These are phyloP conservation scores for Globisporangium irregulare DNA, from an alignment of 352 stramenopile species.

Conservation along the genomic window DNA sequence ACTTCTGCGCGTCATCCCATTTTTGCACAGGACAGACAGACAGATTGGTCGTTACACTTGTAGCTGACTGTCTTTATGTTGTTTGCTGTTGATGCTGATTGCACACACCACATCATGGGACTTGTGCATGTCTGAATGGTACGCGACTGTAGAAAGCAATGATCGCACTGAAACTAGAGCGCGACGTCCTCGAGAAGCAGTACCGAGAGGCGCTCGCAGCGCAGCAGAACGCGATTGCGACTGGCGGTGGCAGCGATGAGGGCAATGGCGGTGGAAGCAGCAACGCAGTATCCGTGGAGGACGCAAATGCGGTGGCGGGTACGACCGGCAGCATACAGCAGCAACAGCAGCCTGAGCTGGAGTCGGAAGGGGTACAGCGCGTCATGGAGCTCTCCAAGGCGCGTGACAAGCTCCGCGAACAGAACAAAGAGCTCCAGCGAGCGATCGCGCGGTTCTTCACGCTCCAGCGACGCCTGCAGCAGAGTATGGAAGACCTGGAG, in stretches of 20 bases:
- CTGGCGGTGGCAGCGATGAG: too few species aligned
- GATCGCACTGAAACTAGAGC: slow-evolving; percentile 41
- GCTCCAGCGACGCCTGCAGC: slow-evolving; percentile 41
- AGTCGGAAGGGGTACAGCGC: slow-evolving; percentile 15
- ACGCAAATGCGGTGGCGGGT: too few species aligned
- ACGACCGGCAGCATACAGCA: background rate
- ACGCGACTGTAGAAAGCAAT: slow-evolving; percentile 40
- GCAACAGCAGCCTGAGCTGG: background rate
- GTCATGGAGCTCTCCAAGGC: slow-evolving; percentile 11
- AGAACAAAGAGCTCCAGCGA: slow-evolving; percentile 49
- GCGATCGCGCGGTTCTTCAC: slow-evolving; percentile 34
- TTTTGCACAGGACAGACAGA: too few species aligned
- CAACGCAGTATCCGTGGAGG: too few species aligned
- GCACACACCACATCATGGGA: too few species aligned
- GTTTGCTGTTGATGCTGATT: too few species aligned
- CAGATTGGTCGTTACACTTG: too few species aligned
- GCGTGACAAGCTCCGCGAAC: slow-evolving; percentile 37
- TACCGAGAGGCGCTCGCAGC: slow-evolving; percentile 39
- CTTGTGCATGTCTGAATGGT: background rate
- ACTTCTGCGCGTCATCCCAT: too few species aligned
- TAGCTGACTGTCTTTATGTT: too few species aligned
- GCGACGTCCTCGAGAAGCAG: slow-evolving; percentile 32
- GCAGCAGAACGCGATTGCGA: slow-evolving; percentile 13
- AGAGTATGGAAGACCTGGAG: slow-evolving; percentile 18
- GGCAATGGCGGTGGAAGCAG: too few species aligned